These are phyloP conservation scores for Chlorella sp. DNA, from an alignment of 139 green algal genomes.

Conservation along the genomic window DNA sequence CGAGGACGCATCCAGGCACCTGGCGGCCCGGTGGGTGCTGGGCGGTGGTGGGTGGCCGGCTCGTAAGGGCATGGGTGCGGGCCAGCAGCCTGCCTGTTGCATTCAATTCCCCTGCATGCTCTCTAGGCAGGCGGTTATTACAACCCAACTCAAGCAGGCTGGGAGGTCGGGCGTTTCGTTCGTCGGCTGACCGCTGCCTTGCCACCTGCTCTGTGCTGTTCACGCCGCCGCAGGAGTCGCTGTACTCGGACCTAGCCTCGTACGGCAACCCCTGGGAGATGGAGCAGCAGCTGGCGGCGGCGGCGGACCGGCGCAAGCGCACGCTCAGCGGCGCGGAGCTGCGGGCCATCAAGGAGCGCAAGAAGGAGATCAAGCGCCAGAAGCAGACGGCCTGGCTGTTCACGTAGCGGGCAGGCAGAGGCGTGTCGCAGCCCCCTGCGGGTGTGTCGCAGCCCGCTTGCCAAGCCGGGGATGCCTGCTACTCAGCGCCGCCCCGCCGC, in stretches of 20 bases:
- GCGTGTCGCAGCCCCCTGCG: neutral
- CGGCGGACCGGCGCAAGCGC: constrained; percentile 30
- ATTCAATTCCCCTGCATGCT: neutral
- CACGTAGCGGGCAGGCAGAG: neutral
- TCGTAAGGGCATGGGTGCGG: neutral
- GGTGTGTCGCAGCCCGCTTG: neutral
- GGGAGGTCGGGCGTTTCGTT: neutral
- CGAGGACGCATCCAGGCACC: constrained; percentile 26
- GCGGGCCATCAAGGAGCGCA: constrained; percentile 8
- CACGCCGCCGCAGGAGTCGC: constrained; percentile 6
- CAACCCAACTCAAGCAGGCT: neutral
- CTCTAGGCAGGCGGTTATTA: neutral
- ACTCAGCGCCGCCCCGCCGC: no score
- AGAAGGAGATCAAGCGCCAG: constrained; percentile 31
- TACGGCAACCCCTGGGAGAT: constrained; percentile 29
- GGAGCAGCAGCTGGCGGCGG: constrained; percentile 30
- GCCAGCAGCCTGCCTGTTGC: neutral
- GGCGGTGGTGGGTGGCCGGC: neutral
- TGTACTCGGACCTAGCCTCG: constrained; percentile 33
- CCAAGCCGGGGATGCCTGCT: no score
- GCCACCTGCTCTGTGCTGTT: neutral
- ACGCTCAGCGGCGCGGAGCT: constrained; percentile 11
- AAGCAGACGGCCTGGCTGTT: constrained; percentile 29
- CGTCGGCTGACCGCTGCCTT: neutral
- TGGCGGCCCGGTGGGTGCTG: neutral